Percentiles rank a stretch among this genome's conserved stretches.
These are phyloP conservation scores for Anastatica hierochuntica DNA, from an alignment of 345 rosid species.

Conservation along the genomic window DNA sequence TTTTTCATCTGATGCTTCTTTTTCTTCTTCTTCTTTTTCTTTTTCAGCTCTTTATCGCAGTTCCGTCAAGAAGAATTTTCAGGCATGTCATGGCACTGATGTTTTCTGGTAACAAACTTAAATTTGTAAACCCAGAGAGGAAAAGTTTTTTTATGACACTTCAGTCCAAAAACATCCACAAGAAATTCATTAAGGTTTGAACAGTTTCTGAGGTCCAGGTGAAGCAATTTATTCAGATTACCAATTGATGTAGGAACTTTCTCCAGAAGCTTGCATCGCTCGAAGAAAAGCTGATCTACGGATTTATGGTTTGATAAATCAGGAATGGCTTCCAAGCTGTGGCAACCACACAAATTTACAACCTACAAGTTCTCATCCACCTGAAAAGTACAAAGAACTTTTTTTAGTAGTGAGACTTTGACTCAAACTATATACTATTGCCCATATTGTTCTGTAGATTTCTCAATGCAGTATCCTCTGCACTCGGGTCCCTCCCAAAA, in stretches of 20 bases:
- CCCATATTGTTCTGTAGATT: background rate
- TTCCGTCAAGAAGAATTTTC: no score
- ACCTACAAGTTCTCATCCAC: constrained; percentile 13
- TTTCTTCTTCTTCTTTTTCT: no score
- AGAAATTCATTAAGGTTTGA: no score
- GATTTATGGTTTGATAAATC: constrained; percentile 18
- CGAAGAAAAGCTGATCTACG: constrained; percentile 16
- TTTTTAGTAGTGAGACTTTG: background rate
- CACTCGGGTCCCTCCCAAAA: background rate
- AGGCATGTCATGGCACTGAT: no score
- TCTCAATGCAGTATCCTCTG: background rate
- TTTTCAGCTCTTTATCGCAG: no score
- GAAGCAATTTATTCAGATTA: background rate
- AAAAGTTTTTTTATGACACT: no score
- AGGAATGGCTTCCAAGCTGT: constrained; percentile 22
- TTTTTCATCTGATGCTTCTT: no score
- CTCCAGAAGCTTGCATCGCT: constrained; percentile 8
- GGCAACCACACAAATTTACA: constrained; percentile 14
- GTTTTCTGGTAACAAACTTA: no score
- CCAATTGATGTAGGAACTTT: constrained; percentile 19
- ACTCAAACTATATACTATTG: background rate
- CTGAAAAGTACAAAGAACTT: background rate
- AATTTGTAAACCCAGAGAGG: no score
- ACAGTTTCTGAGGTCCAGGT: no score
- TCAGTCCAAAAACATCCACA: no score